Conservation (phyloP, 371 early-diverging fungal species). For the Furculomyces boomerangus region DNA sequence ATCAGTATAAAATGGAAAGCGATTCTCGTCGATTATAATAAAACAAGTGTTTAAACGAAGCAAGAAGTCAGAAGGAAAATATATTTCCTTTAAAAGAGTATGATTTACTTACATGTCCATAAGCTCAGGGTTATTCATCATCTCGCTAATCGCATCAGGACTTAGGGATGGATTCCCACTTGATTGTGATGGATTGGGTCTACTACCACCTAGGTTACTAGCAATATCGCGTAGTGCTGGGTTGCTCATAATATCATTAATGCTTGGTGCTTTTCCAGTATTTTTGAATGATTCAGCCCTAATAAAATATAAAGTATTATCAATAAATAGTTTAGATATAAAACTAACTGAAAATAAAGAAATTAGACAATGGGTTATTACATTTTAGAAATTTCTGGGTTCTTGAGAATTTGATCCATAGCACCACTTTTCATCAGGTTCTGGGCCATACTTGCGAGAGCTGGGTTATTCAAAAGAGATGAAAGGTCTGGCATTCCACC, state of each 20-base stretch:
- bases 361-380: conserved; percentile 12
- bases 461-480: conserved; percentile 75
- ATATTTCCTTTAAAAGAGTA: neutral
- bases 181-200: neutral
- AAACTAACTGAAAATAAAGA: neutral
- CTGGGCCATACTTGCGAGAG: conserved; percentile 70
- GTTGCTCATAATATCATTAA: conserved; percentile 21
- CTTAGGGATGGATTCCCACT: neutral
- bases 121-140: conserved; percentile 2
- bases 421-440: conserved; percentile 49
- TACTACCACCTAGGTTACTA: neutral
- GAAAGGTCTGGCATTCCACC: conserved; percentile 49
- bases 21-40: too few species aligned
- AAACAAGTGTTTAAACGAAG: too few species aligned
- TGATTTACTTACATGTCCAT: conserved; percentile 1
- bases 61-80: neutral
- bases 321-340: neutral
- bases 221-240: conserved; percentile 17
- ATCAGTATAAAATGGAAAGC: too few species aligned
- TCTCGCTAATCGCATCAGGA: neutral
- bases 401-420: conserved; percentile 64
- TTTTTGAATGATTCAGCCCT: conserved; percentile 16
- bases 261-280: conserved; percentile 18
- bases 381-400: conserved; percentile 76
- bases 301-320: too few species aligned